Base-by-base conservation (phyloP, 495 filamentous ascomycete species). In the Parachaetomium inaequale region DNA sequence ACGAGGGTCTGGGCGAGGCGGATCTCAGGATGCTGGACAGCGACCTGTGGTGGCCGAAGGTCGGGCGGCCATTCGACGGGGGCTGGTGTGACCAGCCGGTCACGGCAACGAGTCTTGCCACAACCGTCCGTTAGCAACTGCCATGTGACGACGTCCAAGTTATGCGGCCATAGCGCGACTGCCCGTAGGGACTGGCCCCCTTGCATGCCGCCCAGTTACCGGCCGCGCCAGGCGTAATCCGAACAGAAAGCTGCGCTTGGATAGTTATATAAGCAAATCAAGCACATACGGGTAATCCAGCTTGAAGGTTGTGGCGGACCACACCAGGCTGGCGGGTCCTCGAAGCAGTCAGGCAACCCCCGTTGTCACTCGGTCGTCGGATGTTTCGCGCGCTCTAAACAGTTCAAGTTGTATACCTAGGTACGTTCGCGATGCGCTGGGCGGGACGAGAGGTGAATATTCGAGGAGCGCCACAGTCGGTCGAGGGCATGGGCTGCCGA, bases 11-110 rank as follows among this genome's bases (percentile, higher is more conserved):
- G 4, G 69, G 63, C 1, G 70, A 71, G 57, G 65, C 69, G 21
- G 76, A 67, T n/a, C 70, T 59, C 17, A 75, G 64, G 59, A 78
- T 75, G 69, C 66, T 78, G 5, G 81, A 82, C 14, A 81, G 70
- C 21, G 81, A 82, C 59, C 81, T 71, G 54, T 78, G 66, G 66
- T 83, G 81, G 62, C 76, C 75, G n/a, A 78, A 71, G 69, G 62
- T 64, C 29, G 75, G 63, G 57, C 71, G 73, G 34, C 72, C 67
- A 60, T 65, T 72, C 50, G 70, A 43, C 21, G 67, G 55, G 31
- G 65, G 45, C 53, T 70, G 74, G 61, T 82, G 77, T 59, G 79
- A 76, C 80, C 80, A 82, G 59, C 78, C 75, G 59, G 79, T 73
- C 64, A 81, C 72, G 61, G 79, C 72, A 62, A 81, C 74, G 64